Base-by-base conservation (phyloP, 2,329 filamentous ascomycete genomes). In the Aspergillus brunneoviolaceus region DNA sequence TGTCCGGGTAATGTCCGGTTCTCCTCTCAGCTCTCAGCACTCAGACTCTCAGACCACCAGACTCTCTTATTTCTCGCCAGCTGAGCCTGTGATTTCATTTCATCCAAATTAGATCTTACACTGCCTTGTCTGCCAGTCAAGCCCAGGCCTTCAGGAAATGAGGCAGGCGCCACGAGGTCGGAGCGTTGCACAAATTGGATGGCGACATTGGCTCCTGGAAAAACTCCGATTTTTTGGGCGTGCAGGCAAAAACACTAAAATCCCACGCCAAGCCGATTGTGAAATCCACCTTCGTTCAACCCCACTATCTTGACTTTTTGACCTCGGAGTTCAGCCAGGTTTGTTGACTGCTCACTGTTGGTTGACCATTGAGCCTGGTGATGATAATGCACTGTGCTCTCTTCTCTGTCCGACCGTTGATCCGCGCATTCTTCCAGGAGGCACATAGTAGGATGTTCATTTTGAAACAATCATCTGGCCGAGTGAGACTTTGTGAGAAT, bases 131-230 rank as follows among this genome's bases (percentile, higher is more conserved):
- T 25, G 19, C 19, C 27, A n/a, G 42, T 45, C 21, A 16, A 16
- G 39, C 33, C 5, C 25, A 23, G 27, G 11, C 25, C 21, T 16
- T 27, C 21, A 27, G 42, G 33, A 45, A 53, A 53, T 53, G 42
- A 48, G 53, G 29, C 42, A 48, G 27, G 31, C 53, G 53, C 53
- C 53, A 55, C 27, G 53, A 55, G 53, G 53, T 25, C 53, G 53
- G 48, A 55, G 53, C 53, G 53, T 33, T 33, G 25, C 29, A 45
- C 19, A n/a, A 19, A 49, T 19, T 55, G 52, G 39, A 23, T 47
- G 47, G 52, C 23, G 39, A 31, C 35, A 33, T 45, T 45, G 48
- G 53, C 48, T 55, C 48, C 45, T 35, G 47, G 29, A 31, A 45
- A 19, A 55, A 14, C 23, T 23, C 45, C 53, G 53, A 55, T 48